Conservation (phyloP, 768 basidiomycete species). For the Termitomyces sp. region DNA sequence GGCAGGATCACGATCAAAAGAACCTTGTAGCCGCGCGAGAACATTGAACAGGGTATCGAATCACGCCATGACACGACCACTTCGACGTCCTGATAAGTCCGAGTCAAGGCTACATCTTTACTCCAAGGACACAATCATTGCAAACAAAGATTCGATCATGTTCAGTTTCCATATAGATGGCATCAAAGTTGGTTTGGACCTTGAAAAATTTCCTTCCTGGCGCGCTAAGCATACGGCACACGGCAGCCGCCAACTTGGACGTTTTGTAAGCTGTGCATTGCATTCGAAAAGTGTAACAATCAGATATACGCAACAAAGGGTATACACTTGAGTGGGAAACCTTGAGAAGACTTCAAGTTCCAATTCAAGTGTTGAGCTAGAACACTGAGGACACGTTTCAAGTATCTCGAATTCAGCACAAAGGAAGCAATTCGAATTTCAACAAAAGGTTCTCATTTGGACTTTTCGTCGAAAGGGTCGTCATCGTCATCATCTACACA, state of each 20-base stretch:
- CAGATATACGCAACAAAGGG: neutral
- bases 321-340: neutral
- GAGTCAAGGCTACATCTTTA: neutral
- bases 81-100: neutral
- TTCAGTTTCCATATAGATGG: neutral
- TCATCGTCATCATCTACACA: slow-evolving; percentile 13
- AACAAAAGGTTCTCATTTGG: neutral
- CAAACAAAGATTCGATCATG: neutral
- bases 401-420: neutral
- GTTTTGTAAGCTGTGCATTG: neutral
- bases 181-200: neutral
- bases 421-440: neutral
- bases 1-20: neutral
- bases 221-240: neutral
- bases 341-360: neutral
- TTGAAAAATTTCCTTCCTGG: neutral
- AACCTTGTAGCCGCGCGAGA: neutral
- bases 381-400: too few species aligned
- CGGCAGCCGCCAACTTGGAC: neutral
- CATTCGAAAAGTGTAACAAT: neutral
- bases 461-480: neutral
- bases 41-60: neutral
- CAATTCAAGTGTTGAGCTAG: too few species aligned
- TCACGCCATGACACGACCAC: neutral
- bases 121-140: neutral